Base-by-base conservation (phyloP, 148 eudicot genomes). In the Dysphania ambrosioides region DNA sequence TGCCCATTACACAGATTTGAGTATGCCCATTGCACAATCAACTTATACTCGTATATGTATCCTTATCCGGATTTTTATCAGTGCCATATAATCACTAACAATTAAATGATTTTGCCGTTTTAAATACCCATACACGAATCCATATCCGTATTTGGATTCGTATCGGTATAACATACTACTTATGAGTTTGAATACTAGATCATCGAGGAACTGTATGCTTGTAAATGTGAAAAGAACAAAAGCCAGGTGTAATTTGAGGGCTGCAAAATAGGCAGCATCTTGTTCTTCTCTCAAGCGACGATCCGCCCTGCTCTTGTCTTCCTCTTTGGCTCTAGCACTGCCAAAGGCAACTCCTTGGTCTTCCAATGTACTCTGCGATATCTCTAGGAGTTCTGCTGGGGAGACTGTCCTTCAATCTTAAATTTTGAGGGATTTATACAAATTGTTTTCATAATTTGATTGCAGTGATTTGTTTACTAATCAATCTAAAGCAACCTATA, bases 351-450 rank as follows among this genome's bases (percentile, higher is more conserved):
- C 70, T 55, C 93, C 96, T 79, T 90, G 93, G 79, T 95, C 96
- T 38, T 94, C 98, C 79, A 95, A 68, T 72, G 92, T 90, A n/a
- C 82, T 87, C 79, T 90, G 96, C 55, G 90, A 68, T 67, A 89
- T 88, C 79, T 88, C 97, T 66, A 92, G 83, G 71, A 95, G 40
- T 83, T 95, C 93, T 66, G 86, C 89, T 11, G 93, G 92, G 15
- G 96, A 87, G 32, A 90, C 93, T 49, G 96, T 55, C 98, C 97
- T 87, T 95, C 97, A 57, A 92, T 81, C 98, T 95, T 67, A 31
- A 71, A n/a, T n/a, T n/a, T n/a, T n/a, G n/a, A n/a, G n/a, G n/a
- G n/a, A n/a, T n/a, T n/a, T n/a, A n/a, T n/a, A n/a, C n/a, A n/a
- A n/a, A n/a, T n/a, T n/a, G n/a, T n/a, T n/a, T n/a, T n/a, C n/a